Conservation (phyloP, 2,329 filamentous ascomycete species). For the Colletotrichum liriopes region DNA sequence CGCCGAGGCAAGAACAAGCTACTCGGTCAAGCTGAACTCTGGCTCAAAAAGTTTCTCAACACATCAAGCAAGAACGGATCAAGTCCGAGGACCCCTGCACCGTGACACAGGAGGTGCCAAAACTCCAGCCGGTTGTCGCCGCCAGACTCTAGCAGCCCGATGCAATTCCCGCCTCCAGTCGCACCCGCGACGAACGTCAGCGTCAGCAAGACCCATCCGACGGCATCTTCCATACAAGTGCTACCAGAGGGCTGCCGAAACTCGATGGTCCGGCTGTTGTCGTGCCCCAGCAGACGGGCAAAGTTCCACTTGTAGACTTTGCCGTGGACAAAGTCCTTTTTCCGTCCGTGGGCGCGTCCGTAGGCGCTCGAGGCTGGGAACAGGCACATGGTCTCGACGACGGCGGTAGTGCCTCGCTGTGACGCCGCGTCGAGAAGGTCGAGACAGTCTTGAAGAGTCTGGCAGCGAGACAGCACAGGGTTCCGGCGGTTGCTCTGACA, state of each 20-base stretch:
- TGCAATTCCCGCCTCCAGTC: slow-evolving; percentile 37
- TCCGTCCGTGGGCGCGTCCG: slow-evolving; percentile 50
- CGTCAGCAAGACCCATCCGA: slow-evolving; percentile 52
- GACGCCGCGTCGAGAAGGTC: slow-evolving; percentile 46
- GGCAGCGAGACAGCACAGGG: slow-evolving; percentile 44
- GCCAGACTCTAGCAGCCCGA: slow-evolving; percentile 28
- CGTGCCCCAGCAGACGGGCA: slow-evolving; percentile 47
- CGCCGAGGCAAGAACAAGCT: not conserved
- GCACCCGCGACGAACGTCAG: slow-evolving; percentile 54
- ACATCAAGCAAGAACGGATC: slow-evolving; percentile 35
- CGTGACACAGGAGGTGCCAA: slow-evolving; percentile 40
- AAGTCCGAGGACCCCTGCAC: slow-evolving; percentile 31
- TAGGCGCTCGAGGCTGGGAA: slow-evolving; percentile 50
- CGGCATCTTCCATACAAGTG: slow-evolving; percentile 49
- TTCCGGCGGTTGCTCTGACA: slow-evolving; percentile 54
- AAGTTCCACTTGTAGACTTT: slow-evolving; percentile 61
- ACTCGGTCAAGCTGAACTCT: not conserved
- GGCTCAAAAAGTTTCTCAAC: slow-evolving; percentile 22
- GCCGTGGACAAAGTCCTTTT: slow-evolving; percentile 54
- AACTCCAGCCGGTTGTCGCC: slow-evolving; percentile 27
- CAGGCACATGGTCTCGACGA: slow-evolving; percentile 53
- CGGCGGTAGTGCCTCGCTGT: slow-evolving; percentile 21
- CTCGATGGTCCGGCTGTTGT: slow-evolving; percentile 52
- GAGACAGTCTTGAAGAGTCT: slow-evolving; percentile 46
- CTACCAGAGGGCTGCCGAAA: slow-evolving; percentile 56